Evolutionary conservation across 2,329 filamentous ascomycete genomes (phyloP).

Genomic region (Podosphaera xanthii): DNA sequence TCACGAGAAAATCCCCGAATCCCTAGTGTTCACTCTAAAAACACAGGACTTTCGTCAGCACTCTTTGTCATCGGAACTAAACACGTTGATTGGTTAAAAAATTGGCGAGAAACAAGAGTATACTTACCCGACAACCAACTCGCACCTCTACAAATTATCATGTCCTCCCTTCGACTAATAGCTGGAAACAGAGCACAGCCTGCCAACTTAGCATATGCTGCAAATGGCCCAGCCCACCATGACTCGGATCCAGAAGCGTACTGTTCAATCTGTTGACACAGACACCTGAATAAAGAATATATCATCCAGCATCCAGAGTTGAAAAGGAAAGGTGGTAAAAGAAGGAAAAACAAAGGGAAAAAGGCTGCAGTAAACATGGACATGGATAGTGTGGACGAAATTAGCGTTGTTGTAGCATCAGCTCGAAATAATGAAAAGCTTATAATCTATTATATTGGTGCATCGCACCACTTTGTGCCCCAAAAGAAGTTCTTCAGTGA

Average conservation of each 20-base stretch:
- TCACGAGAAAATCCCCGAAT: too few relatives aligned
- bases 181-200: background rate
- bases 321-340: background rate
- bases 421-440: background rate
- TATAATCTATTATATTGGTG: slow-evolving; percentile 1
- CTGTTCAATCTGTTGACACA: background rate
- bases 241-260: background rate
- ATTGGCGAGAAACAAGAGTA: too few relatives aligned
- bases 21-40: too few relatives aligned
- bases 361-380: background rate
- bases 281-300: background rate
- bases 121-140: too few relatives aligned
- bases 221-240: background rate
- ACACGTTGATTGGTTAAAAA: too few relatives aligned
- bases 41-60: too few relatives aligned
- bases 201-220: background rate
- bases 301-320: background rate
- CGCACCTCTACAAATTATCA: background rate
- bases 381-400: too few relatives aligned
- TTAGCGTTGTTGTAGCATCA: too few relatives aligned
- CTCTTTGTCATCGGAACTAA: too few relatives aligned
- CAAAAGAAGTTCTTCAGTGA: background rate
- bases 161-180: background rate
- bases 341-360: background rate
- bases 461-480: background rate